Conservation (phyloP, 108 stramenopile species). For the Nitzschia sp. region DNA sequence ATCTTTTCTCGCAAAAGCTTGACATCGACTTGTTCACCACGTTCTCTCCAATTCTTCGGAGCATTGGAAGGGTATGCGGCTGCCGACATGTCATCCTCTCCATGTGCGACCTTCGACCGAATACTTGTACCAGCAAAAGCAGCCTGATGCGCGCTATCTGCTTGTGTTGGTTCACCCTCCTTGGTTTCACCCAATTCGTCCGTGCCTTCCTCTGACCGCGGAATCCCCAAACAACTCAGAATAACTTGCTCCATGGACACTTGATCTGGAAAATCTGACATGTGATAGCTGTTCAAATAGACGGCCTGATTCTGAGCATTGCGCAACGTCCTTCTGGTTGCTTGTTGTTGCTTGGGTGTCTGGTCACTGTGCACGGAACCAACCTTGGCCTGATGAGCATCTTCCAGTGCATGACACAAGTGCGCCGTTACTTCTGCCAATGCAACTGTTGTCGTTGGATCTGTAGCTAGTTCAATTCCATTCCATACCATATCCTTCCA, state of each 20-base stretch:
- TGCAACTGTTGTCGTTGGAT: conserved; percentile 59
- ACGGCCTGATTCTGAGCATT: conserved; percentile 26
- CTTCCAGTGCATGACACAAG: conserved; percentile 77
- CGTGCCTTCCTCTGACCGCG: not conserved
- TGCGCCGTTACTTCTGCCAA: conserved; percentile 83
- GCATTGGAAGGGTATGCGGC: not conserved
- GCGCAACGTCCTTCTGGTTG: conserved; percentile 10
- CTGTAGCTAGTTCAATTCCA: conserved; percentile 51
- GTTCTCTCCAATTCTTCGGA: conserved; percentile 10
- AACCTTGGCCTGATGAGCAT: conserved; percentile 15
- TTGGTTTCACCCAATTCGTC: not conserved
- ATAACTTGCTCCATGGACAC: conserved; percentile 45
- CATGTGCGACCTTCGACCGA: conserved; percentile 18
- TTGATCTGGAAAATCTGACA: conserved; percentile 34
- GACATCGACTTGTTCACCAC: conserved; percentile 15
- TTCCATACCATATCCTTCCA: conserved; percentile 48
- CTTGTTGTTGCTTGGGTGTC: not conserved
- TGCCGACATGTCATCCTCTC: not conserved
- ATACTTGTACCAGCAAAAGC: conserved; percentile 18
- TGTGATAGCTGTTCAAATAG: conserved; percentile 12
- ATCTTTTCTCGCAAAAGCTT: conserved; percentile 25
- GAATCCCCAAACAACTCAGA: conserved; percentile 42
- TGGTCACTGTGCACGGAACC: not conserved
- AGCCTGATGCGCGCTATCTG: conserved; percentile 9
- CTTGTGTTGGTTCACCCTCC: not conserved